These are phyloP conservation scores for Parietichytrium sp. DNA, from an alignment of 108 stramenopile species.

Conservation along the genomic window DNA sequence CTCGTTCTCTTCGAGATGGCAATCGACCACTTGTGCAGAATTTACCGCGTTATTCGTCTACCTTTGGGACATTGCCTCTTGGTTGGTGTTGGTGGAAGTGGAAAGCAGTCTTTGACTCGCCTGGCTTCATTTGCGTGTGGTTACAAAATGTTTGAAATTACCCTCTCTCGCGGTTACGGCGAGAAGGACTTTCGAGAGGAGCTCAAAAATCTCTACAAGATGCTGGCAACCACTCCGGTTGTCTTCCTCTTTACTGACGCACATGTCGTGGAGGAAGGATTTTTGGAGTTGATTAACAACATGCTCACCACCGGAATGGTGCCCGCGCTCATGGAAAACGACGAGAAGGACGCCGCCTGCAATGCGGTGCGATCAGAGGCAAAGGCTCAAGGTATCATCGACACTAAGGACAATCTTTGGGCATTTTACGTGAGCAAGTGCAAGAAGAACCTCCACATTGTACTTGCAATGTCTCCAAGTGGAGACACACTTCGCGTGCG, in stretches of 20 bases:
- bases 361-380: constrained; percentile 58
- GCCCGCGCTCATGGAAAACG: constrained; percentile 63
- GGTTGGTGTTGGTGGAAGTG: constrained; percentile 70
- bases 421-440: constrained; percentile 62
- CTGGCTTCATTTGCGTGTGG: constrained; percentile 67
- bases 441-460: constrained; percentile 67
- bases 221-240: constrained; percentile 55
- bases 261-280: constrained; percentile 72
- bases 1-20: constrained; percentile 70
- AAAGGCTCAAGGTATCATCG: constrained; percentile 55
- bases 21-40: constrained; percentile 62
- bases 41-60: constrained; percentile 64
- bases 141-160: constrained; percentile 63
- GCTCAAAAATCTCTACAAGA: constrained; percentile 63
- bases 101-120: constrained; percentile 66
- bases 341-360: constrained; percentile 54
- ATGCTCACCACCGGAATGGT: constrained; percentile 73
- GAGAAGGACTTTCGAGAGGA: constrained; percentile 67
- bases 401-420: constrained; percentile 67
- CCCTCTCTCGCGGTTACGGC: constrained; percentile 64
- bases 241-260: constrained; percentile 75
- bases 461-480: constrained; percentile 69
- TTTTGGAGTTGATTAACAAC: constrained; percentile 73
- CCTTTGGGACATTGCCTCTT: constrained; percentile 68
- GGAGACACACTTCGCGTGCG: constrained; percentile 69